Evolutionary conservation across 2,329 filamentous ascomycete species (phyloP), one percentile per base, ranked within the genome.

Genomic region (Hirsutella thompsonii): DNA sequence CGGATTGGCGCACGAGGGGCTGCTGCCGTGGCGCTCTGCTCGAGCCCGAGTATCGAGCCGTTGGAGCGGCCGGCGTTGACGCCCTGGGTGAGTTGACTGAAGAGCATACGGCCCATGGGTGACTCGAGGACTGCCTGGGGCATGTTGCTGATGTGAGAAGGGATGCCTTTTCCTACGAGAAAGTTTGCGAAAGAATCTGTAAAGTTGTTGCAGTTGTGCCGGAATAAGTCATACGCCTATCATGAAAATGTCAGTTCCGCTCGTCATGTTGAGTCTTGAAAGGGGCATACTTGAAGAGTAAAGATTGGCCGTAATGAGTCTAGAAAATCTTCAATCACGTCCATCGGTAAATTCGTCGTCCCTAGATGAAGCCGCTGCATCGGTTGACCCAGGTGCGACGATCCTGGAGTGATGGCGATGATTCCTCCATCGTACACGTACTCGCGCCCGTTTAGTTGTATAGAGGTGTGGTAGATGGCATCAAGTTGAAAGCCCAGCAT

Each of bases 161-260:
- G 92, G 44, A 96, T 96, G 3, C 86, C 84, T 50, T 80, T 83
- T 19, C 92, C 90, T 1, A 95, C 68, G 0, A 96, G 68, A 47
- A 96, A 96, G 60, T 85, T 92, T 47, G 86, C 70, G 49, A 96
- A 81, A 46, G 94, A 88, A 55, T 96, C 90, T 3, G 84, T 86
- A 61, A 96, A 98, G 60, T 95, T 95, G 65, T 96, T 98, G 67
- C 90, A 96, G 57, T 98, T 98, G 61, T 95, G 88, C 52, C 66
- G 85, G 58, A 75, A 94, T 5, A 95, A 66, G 55, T 95, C 87
- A 55, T 96, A 96, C 1, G 85, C 83, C 76, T 87, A 48, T 16
- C 8, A n/a, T 8, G 39, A 9, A 3, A 35, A 23, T 46, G 37
- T 41, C 13, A 42, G 36, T 14, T 20, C 3, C 4, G 14, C 18